Conservation (phyloP, 306 rosid genomes). For the Prunus campanulata region DNA sequence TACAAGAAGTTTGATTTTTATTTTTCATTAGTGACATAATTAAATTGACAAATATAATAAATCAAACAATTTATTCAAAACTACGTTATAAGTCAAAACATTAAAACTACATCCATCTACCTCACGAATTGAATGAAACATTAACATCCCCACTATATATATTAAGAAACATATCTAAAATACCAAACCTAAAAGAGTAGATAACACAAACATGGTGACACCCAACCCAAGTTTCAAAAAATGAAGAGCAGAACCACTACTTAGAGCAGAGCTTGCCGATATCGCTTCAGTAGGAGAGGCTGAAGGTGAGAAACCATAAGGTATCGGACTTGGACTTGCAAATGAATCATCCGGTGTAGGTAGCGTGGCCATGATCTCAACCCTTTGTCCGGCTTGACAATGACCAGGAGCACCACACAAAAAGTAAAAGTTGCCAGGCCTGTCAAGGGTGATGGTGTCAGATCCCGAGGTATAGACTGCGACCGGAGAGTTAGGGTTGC, state of each 20-base stretch:
- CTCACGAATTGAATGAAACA: too few relatives aligned
- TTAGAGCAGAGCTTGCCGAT: background rate
- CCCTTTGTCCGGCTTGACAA: constrained; percentile 23
- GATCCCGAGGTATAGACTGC: constrained; percentile 17
- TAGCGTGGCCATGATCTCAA: background rate
- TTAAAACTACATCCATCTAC: too few relatives aligned
- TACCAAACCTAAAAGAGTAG: background rate
- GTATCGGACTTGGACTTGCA: background rate
- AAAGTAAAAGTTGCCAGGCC: constrained; percentile 24
- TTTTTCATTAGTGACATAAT: too few relatives aligned
- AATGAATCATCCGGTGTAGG: background rate
- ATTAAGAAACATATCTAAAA: background rate
- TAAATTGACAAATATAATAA: too few relatives aligned
- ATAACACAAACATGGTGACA: background rate
- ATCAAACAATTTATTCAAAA: too few relatives aligned
- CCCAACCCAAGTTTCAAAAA: background rate
- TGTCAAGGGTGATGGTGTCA: constrained; percentile 12
- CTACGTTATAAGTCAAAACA: too few relatives aligned
- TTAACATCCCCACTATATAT: background rate
- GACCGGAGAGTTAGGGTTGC: constrained; percentile 21
- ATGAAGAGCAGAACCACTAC: background rate
- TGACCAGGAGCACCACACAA: constrained; percentile 24
- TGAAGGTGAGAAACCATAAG: background rate
- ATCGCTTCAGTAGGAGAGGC: background rate
- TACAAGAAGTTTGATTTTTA: too few relatives aligned